Base-by-base conservation (phyloP, 202 grass and related monocot genomes). In the Eragrostis tef region DNA sequence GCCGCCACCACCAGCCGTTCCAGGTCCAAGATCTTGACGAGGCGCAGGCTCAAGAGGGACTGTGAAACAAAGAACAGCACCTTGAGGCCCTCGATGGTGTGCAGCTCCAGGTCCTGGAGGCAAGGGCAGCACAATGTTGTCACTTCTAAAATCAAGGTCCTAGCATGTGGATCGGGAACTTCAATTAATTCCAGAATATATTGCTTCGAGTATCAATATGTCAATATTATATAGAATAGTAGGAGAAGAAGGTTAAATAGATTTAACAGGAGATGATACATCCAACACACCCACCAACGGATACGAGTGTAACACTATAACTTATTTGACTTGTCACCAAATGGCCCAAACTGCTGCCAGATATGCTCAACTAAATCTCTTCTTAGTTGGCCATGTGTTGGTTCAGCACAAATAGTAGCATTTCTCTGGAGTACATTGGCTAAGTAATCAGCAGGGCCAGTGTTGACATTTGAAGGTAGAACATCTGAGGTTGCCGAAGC, bases 291-390 rank as follows among this genome's bases (percentile, higher is more conserved):
- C 15, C 25, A 52, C 14, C 43, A 31, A 66, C 58, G 0, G 16
- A 61, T 9, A 24, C 59, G 29, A 79, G 10, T 12, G 15, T 7
- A 14, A 49, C 10, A 65, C 11, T 50, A 76, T 5, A 62, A 59
- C 29, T 69, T 80, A 12, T 70, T 81, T 63, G 56, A 54, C 17
- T 76, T 70, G 16, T 87, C 56, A 0, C 52, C 78, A 56, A 82
- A 78, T 73, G 36, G 67, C 41, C 85, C 86, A 83, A 83, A 83
- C 5, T 9, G 22, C 66, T 78, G 67, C 86, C 86, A 87, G 53
- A 87, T 21, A 83, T 87, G 79, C 26, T 83, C 86, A 19, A 72
- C 26, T 50, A 87, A 83, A 67, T 87, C 79, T 7, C 19, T 57
- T 56, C 9, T 46, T 64, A 87, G 58, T 78, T 73, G 74, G 7